Evolutionary conservation across 1,284 basidiomycete genomes (phyloP).

Genomic region (Chiua sp.): DNA sequence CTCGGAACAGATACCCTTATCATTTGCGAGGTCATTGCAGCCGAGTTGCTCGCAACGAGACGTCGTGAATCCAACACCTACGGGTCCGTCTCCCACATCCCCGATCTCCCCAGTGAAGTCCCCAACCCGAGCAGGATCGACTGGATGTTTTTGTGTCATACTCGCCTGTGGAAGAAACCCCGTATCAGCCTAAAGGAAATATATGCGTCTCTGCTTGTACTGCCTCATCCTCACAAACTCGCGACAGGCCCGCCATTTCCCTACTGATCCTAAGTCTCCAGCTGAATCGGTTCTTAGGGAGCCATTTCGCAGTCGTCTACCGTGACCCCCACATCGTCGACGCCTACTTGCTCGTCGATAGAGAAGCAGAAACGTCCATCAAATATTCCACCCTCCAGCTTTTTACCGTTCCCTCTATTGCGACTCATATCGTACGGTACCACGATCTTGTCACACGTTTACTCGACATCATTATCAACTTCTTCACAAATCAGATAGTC

Average conservation of each 20-base stretch:
- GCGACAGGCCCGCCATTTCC: slow-evolving; percentile 63
- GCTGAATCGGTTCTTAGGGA: slow-evolving; percentile 52
- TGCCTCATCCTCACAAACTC: slow-evolving; percentile 79
- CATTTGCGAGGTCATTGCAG: slow-evolving; percentile 74
- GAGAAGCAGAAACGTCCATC: slow-evolving; percentile 92
- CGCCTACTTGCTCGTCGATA: slow-evolving; percentile 88
- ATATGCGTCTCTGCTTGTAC: slow-evolving; percentile 77
- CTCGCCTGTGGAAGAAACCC: slow-evolving; percentile 84
- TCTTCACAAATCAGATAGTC: slow-evolving; percentile 87
- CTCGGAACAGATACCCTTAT: slow-evolving; percentile 70
- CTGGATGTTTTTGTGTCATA: slow-evolving; percentile 79
- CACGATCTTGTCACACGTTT: slow-evolving; percentile 79
- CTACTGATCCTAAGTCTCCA: not conserved
- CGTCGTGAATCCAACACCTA: slow-evolving; percentile 50
- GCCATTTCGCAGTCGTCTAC: slow-evolving; percentile 86
- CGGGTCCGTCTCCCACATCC: slow-evolving; percentile 38
- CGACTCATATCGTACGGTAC: slow-evolving; percentile 77
- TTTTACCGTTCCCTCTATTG: slow-evolving; percentile 88
- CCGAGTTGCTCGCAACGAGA: slow-evolving; percentile 71
- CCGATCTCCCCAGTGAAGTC: slow-evolving; percentile 55
- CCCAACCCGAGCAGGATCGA: slow-evolving; percentile 68
- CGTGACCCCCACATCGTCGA: slow-evolving; percentile 89
- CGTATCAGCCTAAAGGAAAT: slow-evolving; percentile 83
- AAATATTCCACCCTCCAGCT: slow-evolving; percentile 92
- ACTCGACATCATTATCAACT: slow-evolving; percentile 81